These are phyloP conservation scores for Dothideomycetes sp. DNA, from an alignment of 2,329 filamentous ascomycete species.

Conservation along the genomic window DNA sequence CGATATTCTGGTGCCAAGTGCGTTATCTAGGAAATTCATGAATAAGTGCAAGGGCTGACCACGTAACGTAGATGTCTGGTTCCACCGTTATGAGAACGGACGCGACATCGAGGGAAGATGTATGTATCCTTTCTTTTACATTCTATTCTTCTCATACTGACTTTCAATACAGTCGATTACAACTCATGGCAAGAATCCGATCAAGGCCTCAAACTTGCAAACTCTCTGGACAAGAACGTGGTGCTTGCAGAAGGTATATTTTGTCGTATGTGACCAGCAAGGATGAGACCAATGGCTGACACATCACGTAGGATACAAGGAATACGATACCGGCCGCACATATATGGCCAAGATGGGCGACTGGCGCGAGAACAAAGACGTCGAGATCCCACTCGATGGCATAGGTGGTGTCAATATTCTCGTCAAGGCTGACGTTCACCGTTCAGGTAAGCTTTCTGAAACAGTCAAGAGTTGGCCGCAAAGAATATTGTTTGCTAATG, in stretches of 20 bases:
- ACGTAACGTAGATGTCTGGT: constrained; percentile 88
- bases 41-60: no score
- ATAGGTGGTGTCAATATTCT: constrained; percentile 96
- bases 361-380: constrained; percentile 83
- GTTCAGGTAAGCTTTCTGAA: constrained; percentile 58
- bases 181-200: constrained; percentile 98
- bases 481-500: background rate
- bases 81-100: constrained; percentile 74
- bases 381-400: constrained; percentile 85
- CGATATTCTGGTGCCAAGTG: constrained; percentile 92
- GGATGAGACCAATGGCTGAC: constrained; percentile 12
- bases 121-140: constrained; percentile 38
- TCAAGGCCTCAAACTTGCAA: constrained; percentile 66
- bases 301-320: constrained; percentile 63
- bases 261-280: background rate
- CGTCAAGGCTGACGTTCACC: constrained; percentile 94
- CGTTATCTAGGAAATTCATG: no score
- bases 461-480: background rate
- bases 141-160: constrained; percentile 8
- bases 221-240: constrained; percentile 65
- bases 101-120: constrained; percentile 88
- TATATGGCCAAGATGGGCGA: constrained; percentile 90
- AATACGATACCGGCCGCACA: constrained; percentile 81
- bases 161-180: constrained; percentile 65
- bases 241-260: constrained; percentile 76